Evolutionary conservation across 2,329 filamentous ascomycete genomes (phyloP), one percentile per base, ranked within the genome.

Genomic region (Mycosphaerelloides madeirae): DNA sequence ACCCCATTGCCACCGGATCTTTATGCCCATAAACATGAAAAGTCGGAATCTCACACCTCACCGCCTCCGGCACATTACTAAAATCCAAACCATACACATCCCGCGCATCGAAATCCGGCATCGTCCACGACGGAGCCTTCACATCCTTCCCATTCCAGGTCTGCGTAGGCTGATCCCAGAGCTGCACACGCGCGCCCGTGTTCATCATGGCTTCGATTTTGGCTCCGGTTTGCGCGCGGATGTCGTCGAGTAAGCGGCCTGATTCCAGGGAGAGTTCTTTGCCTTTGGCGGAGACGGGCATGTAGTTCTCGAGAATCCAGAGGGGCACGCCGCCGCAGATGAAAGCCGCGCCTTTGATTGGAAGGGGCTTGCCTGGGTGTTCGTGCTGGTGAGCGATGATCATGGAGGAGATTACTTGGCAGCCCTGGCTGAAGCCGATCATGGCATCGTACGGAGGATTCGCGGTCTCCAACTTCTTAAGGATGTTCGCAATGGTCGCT

Each of bases 11-110:
- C 8, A 35, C 19, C 16, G 33, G 33, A 35, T 35, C 33, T 12
- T 35, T 35, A 19, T 35, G 33, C 3, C 33, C 33, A 19, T 35
- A 35, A 6, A 35, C 33, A 19, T 35, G 33, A 15, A 35, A 35
- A 6, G 33, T 35, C 3, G 33, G 33, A 6, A 35, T 16, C 11
- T 19, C 16, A 6, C 16, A 18, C 16, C 19, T 16, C 3, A 19
- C 33, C 9, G 16, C 6, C 12, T 15, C 14, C 12, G 33, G 33
- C 33, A 35, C 14, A 35, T 35, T 35, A 14, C 14, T 18, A 6
- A 35, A 14, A 12, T 35, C 33, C 12, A 35, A 12, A 8, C 33
- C 33, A 19, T 18, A 35, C 6, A 35, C 33, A 35, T 35, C 16
- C n/a, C 14, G 16, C 9, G n/a, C 19, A 12, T 16, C 16, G 16